A percentile compares a stretch with the other conserved stretches of the same genome.
Conservation (phyloP, 73 alveolate genomes). For the Blepharisma japonicum region DNA sequence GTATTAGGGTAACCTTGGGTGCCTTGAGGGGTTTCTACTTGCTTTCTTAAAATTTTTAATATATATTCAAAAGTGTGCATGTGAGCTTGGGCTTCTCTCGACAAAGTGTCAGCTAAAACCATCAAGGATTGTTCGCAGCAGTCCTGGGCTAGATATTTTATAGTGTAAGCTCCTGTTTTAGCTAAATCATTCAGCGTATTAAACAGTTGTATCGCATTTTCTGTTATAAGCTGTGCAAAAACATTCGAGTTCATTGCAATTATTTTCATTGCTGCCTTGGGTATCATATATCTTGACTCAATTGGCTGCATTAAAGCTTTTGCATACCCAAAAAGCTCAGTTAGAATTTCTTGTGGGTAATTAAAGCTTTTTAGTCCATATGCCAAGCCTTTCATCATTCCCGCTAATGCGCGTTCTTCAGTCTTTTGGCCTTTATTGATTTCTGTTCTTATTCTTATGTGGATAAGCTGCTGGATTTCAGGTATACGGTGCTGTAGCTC, state of each 20-base stretch:
- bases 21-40: background rate
- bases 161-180: background rate
- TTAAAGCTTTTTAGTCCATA: background rate
- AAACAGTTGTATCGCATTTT: background rate
- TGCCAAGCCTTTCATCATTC: conserved; percentile 29
- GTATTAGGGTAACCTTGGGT: background rate
- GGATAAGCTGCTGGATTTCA: conserved; percentile 7
- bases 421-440: conserved; percentile 17
- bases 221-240: background rate
- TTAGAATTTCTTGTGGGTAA: background rate
- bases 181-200: background rate
- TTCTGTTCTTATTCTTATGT: background rate
- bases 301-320: conserved; percentile 25
- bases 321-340: background rate
- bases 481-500: background rate
- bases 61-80: conserved; percentile 8
- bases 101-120: conserved; percentile 10
- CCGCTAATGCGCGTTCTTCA: conserved; percentile 2
- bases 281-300: background rate
- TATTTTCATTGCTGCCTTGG: conserved; percentile 14
- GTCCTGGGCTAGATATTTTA: conserved; percentile 16
- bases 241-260: background rate
- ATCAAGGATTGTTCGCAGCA: background rate
- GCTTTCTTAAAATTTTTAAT: background rate
- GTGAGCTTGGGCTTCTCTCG: background rate